A percentile compares a stretch with the other conserved stretches of the same genome.
These are phyloP conservation scores for Pythium phragmiticola DNA, from an alignment of 352 stramenopile species.

Conservation along the genomic window DNA sequence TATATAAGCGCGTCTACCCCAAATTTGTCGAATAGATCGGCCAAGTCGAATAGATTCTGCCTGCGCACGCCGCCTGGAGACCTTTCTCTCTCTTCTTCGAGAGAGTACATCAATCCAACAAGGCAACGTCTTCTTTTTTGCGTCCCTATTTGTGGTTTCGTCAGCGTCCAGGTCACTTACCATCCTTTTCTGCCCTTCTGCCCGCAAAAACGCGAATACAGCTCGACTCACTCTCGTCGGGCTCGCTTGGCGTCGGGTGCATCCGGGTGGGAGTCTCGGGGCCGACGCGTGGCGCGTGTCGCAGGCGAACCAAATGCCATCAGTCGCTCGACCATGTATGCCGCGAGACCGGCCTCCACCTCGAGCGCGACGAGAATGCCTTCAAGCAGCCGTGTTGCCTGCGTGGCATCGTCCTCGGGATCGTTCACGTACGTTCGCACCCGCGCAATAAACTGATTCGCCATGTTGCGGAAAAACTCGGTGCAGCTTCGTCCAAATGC, in stretches of 20 bases:
- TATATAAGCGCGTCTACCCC: slow-evolving; percentile 99
- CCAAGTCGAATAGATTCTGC: slow-evolving; percentile 40
- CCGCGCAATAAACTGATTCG: slow-evolving; percentile 27
- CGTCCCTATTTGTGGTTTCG: too few relatives aligned
- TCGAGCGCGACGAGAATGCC: slow-evolving; percentile 22
- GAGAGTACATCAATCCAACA: background rate
- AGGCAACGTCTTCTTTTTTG: background rate
- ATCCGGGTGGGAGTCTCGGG: background rate
- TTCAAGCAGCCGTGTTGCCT: slow-evolving; percentile 12
- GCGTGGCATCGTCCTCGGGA: background rate
- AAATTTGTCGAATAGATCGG: slow-evolving; percentile 84
- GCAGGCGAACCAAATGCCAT: slow-evolving; percentile 5
- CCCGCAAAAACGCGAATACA: too few relatives aligned
- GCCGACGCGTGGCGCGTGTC: background rate
- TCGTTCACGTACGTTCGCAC: slow-evolving; percentile 19
- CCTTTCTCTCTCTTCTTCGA: background rate
- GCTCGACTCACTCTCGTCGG: slow-evolving; percentile 1
- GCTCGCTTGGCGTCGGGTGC: slow-evolving; percentile 17
- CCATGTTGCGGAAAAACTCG: slow-evolving; percentile 32
- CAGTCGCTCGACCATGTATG: slow-evolving; percentile 13
- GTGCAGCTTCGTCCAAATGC: slow-evolving; percentile 24
- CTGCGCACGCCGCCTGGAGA: background rate
- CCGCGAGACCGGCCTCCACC: slow-evolving; percentile 10
- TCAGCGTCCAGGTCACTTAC: too few relatives aligned
- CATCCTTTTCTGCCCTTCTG: too few relatives aligned